A percentile compares a stretch with the other conserved stretches of the same genome.
Evolutionary conservation across 768 basidiomycete species (phyloP).

Genomic region (Xerocomus brunneocitrinus): DNA sequence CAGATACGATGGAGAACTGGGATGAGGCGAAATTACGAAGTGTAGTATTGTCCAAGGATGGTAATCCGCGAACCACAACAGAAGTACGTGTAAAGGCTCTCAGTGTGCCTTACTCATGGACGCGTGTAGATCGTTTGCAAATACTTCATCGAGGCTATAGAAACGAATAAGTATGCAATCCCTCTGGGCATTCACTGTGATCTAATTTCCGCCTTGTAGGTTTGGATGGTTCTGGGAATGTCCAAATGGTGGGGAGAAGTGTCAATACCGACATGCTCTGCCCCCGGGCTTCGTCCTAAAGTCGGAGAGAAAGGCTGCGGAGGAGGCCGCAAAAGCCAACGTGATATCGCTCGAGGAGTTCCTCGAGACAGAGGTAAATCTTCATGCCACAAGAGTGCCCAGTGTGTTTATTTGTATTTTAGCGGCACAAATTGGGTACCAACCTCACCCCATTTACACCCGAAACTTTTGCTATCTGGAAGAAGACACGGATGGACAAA

Average conservation of each 20-base stretch:
- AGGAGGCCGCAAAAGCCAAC: conserved; percentile 86
- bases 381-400: neutral
- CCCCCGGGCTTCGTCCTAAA: conserved; percentile 96
- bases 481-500: conserved; percentile 92
- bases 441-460: conserved; percentile 91
- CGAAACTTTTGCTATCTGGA: conserved; percentile 92
- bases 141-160: conserved; percentile 94
- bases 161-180: conserved; percentile 63
- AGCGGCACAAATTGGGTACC: conserved; percentile 92
- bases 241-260: conserved; percentile 74
- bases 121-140: conserved; percentile 88
- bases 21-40: conserved; percentile 87
- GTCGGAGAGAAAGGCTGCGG: conserved; percentile 86
- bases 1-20: conserved; percentile 98
- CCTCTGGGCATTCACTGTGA: neutral
- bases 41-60: conserved; percentile 85
- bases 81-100: conserved; percentile 53
- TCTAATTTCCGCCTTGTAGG: conserved; percentile 28
- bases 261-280: conserved; percentile 92
- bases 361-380: conserved; percentile 86
- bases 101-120: conserved; percentile 6
- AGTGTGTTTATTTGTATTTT: conserved; percentile 5
- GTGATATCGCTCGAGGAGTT: conserved; percentile 94
- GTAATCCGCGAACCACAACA: conserved; percentile 88
- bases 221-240: conserved; percentile 98